Conservation (phyloP, 2,329 filamentous ascomycete genomes). For the Reticulascus tulasneorum region DNA sequence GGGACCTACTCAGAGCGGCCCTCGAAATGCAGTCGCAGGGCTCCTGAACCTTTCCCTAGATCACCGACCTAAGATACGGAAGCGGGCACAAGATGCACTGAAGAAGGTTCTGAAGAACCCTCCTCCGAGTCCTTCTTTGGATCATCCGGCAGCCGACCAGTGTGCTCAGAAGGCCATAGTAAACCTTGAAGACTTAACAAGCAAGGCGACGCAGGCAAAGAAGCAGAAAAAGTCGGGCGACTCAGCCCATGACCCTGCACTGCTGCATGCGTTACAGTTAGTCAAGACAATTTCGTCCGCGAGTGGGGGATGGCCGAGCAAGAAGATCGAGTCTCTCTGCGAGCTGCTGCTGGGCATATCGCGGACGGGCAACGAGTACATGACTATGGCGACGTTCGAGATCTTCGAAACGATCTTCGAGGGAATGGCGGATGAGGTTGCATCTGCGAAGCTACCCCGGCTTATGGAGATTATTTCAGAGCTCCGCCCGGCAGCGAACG, state of each 20-base stretch:
- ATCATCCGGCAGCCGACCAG: constrained; percentile 94
- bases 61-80: constrained; percentile 86
- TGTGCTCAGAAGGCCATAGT: constrained; percentile 87
- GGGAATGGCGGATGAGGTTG: constrained; percentile 83
- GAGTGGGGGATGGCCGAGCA: constrained; percentile 92
- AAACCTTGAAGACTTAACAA: constrained; percentile 71
- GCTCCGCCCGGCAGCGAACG: constrained; percentile 84
- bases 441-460: constrained; percentile 83
- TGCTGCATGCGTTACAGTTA: constrained; percentile 89
- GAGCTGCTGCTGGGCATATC: constrained; percentile 87
- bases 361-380: constrained; percentile 85
- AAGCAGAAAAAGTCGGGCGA: constrained; percentile 60
- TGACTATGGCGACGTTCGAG: constrained; percentile 94
- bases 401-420: constrained; percentile 97
- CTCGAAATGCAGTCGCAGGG: constrained; percentile 80
- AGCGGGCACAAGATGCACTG: constrained; percentile 86
- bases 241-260: constrained; percentile 67
- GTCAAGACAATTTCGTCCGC: constrained; percentile 85
- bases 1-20: constrained; percentile 76
- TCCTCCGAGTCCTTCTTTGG: constrained; percentile 85
- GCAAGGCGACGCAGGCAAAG: constrained; percentile 55
- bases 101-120: constrained; percentile 77
- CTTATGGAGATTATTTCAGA: constrained; percentile 90
- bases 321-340: constrained; percentile 89
- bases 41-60: constrained; percentile 82